phyloP scores from a whole-genome alignment of 1,284 basidiomycete genomes.

The Golubevia pallescens region DNA sequence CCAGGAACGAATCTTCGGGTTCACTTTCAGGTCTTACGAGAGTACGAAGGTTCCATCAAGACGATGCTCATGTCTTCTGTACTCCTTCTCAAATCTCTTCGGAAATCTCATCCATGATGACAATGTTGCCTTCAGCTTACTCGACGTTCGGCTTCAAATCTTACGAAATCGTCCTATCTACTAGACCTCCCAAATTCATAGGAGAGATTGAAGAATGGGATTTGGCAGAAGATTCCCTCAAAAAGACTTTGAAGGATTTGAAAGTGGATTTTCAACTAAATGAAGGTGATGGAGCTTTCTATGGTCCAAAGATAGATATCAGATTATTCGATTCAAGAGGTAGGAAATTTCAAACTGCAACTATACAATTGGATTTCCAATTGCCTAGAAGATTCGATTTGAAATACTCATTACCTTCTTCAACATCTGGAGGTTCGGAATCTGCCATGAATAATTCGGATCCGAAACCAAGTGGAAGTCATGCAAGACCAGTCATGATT shows the following conservation, averaged over 20 bases:
- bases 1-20: constrained; percentile 49
- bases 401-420: constrained; percentile 25
- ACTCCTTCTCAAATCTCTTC: constrained; percentile 34
- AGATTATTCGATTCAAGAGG: constrained; percentile 53
- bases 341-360: constrained; percentile 55
- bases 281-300: constrained; percentile 58
- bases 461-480: constrained; percentile 3
- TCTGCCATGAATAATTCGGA: background rate
- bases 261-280: constrained; percentile 45
- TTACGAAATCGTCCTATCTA: constrained; percentile 59
- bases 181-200: constrained; percentile 44
- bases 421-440: constrained; percentile 8
- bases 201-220: constrained; percentile 49
- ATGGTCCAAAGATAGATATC: constrained; percentile 63
- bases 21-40: constrained; percentile 52
- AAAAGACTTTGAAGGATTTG: constrained; percentile 20
- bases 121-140: constrained; percentile 58
- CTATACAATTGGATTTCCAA: constrained; percentile 63
- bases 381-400: constrained; percentile 53
- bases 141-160: constrained; percentile 48
- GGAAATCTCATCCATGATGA: constrained; percentile 53
- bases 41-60: constrained; percentile 56
- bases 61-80: constrained; percentile 63
- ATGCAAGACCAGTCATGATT: constrained; percentile 53
- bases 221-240: constrained; percentile 38